phyloP scores from a whole-genome alignment of 441 rosid genomes.

The Pelargonium myrrhifolium region DNA sequence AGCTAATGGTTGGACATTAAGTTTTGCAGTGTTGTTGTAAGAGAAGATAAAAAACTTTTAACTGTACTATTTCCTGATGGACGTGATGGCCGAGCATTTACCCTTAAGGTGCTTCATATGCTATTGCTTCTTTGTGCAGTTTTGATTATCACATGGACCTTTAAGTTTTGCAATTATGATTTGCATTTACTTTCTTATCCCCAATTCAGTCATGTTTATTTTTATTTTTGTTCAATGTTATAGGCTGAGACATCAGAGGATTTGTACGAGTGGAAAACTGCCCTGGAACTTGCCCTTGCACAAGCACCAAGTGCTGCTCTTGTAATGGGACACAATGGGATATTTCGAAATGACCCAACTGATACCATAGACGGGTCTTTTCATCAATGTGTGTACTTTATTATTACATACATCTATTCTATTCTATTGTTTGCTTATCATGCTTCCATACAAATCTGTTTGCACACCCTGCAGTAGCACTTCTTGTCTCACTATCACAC shows the following conservation, averaged over 20 bases:
- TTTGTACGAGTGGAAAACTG: constrained; percentile 90
- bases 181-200: neutral
- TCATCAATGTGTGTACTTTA: constrained; percentile 55
- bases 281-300: constrained; percentile 87
- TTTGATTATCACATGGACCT: constrained; percentile 14
- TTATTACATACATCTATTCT: constrained; percentile 12
- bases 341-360: constrained; percentile 60
- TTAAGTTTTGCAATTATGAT: constrained; percentile 9
- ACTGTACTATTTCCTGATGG: constrained; percentile 99
- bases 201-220: neutral
- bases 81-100: constrained; percentile 98
- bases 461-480: neutral
- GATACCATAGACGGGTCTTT: constrained; percentile 74
- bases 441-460: neutral
- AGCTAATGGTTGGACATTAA: constrained; percentile 21
- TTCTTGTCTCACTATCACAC: neutral
- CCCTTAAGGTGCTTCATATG: constrained; percentile 70
- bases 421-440: constrained; percentile 4
- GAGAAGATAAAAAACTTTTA: constrained; percentile 88
- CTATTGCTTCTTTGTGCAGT: constrained; percentile 5
- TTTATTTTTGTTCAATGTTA: constrained; percentile 20
- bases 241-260: constrained; percentile 96
- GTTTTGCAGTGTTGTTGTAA: constrained; percentile 78
- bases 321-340: constrained; percentile 91
- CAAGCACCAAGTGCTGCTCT: constrained; percentile 98